Conservation (phyloP, 1,139 yeast genomes). For the Suhomyces bribrorum region DNA sequence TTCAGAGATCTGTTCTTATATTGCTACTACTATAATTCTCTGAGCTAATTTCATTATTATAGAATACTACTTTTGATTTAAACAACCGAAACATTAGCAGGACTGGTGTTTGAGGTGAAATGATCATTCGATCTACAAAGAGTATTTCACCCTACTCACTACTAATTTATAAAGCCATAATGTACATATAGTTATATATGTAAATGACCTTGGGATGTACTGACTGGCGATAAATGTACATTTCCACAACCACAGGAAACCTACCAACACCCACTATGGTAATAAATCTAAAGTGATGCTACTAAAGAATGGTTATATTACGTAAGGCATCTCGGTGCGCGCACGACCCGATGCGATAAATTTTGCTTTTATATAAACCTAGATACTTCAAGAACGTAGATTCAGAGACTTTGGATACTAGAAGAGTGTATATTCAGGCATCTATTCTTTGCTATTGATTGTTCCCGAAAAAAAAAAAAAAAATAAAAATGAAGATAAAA, state of each 20-base stretch:
- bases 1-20: neutral
- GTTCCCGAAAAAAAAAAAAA: too few species aligned
- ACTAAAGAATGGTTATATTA: too few species aligned
- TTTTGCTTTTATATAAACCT: neutral
- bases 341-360: conserved; percentile 12
- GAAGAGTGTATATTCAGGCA: too few species aligned
- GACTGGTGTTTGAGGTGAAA: conserved; percentile 18
- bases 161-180: conserved; percentile 12
- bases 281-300: too few species aligned
- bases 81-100: conserved; percentile 18
- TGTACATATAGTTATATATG: conserved; percentile 9
- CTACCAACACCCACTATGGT: too few species aligned
- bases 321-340: neutral
- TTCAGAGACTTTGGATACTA: too few species aligned
- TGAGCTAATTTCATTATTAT: conserved; percentile 5
- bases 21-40: conserved; percentile 8
- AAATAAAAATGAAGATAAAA: conserved; percentile 66
- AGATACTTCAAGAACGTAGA: too few species aligned
- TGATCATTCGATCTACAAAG: conserved; percentile 2
- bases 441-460: too few species aligned
- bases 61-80: conserved; percentile 8
- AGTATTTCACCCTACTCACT: conserved; percentile 7
- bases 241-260: too few species aligned
- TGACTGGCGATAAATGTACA: too few species aligned
- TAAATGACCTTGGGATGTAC: too few species aligned